These are phyloP conservation scores for Cicer pinnatifidum DNA, from an alignment of 306 rosid genomes.

Conservation along the genomic window DNA sequence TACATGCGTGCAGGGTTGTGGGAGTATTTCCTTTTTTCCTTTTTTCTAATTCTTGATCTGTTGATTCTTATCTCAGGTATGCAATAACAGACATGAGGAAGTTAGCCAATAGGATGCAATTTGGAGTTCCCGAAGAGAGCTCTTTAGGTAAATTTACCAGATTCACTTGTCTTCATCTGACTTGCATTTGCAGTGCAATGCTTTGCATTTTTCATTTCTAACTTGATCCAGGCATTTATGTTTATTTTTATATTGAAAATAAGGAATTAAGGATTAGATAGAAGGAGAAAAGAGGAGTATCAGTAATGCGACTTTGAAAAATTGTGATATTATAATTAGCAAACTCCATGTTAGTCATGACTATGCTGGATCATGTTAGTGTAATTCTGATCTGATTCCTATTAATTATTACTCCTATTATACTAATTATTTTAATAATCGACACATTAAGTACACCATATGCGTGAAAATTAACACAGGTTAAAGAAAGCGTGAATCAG, in stretches of 20 bases:
- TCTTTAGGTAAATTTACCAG: conserved; percentile 68
- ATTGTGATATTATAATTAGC: conserved; percentile 19
- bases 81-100: conserved; percentile 94
- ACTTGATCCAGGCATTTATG: neutral
- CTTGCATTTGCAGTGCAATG: conserved; percentile 6
- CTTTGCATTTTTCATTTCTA: conserved; percentile 5
- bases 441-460: neutral
- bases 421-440: neutral
- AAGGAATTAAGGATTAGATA: conserved; percentile 17
- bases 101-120: conserved; percentile 93
- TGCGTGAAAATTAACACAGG: neutral
- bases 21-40: neutral
- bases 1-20: neutral
- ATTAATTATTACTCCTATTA: conserved; percentile 1
- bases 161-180: conserved; percentile 28
- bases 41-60: conserved; percentile 11
- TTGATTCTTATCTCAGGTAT: conserved; percentile 60
- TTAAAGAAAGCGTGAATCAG: neutral
- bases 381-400: conserved; percentile 4
- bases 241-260: conserved; percentile 1
- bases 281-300: conserved; percentile 17
- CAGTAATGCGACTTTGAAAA: conserved; percentile 9
- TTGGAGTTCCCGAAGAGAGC: conserved; percentile 96
- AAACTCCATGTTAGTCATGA: neutral
- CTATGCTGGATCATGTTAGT: neutral